Evolutionary conservation across 352 stramenopile genomes (phyloP), one percentile per base, ranked within the genome.

Genomic region (Phytophthora pseudosyringae): DNA sequence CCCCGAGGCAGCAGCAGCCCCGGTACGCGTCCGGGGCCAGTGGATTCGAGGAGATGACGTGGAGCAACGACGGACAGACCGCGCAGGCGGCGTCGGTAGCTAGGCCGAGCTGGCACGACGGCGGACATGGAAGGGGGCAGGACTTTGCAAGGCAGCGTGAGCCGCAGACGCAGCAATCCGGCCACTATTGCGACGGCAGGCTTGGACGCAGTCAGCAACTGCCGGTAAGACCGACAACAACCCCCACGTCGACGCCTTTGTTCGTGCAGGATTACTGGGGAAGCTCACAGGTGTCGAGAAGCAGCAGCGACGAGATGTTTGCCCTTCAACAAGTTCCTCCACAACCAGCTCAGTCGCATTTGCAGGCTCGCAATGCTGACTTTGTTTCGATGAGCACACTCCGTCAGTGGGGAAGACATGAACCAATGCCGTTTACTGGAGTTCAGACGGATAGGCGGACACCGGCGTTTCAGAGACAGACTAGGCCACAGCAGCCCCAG

Each of bases 401-500:
- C 9, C 44, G 64, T 29, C 46, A 40, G 18, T 69, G 64, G 63
- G 46, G 15, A 53, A 52, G 45, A 45, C 26, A 29, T n/a, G 33
- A 41, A 11, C 9, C 29, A 26, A 57, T 47, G 28, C 40, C 54
- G 25, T 52, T 60, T 29, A 29, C 29, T 28, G 48, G 28, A 32
- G 60, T 25, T 45, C 46, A 35, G 36, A 31, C 21, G 16, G 48
- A 71, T n/a, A 47, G 15, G 21, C 1, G 21, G 18, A 57, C 38
- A 16, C 39, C 39, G 29, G 18, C 13, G 7, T 57, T 44, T 18
- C 55, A 58, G 36, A 50, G 45, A 35, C 48, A 60, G 21, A 55
- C 39, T 10, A 21, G 61, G n/a, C 50, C 48, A 9, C 62, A 62
- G 35, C 61, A 71, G 28, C 53, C 43, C 25, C 46, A 68, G 13